Evolutionary conservation across 768 basidiomycete species (phyloP).

Genomic region (Mycena kentingensis): DNA sequence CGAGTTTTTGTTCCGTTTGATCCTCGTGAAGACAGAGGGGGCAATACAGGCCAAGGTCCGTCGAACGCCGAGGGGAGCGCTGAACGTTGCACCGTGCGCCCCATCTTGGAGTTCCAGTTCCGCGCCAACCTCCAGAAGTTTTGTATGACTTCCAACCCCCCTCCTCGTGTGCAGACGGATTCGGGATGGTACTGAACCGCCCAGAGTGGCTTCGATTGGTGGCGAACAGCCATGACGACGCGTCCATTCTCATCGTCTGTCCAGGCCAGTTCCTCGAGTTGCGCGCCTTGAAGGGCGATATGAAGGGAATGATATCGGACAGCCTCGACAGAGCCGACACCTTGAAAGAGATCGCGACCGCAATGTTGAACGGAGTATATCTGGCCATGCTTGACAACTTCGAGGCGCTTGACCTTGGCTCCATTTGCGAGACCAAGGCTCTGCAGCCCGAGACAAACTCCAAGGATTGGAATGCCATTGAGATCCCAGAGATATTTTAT

Average conservation of each 20-base stretch:
- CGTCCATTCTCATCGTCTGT: constrained; percentile 70
- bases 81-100: constrained; percentile 46
- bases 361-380: constrained; percentile 64
- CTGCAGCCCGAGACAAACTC: constrained; percentile 83
- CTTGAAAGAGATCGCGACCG: constrained; percentile 62
- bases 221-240: constrained; percentile 75
- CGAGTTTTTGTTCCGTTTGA: constrained; percentile 25
- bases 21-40: constrained; percentile 28
- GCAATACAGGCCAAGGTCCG: constrained; percentile 58
- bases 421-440: constrained; percentile 70
- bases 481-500: constrained; percentile 73
- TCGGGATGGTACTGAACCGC: constrained; percentile 92
- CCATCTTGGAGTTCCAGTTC: constrained; percentile 49
- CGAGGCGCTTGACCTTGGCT: constrained; percentile 57
- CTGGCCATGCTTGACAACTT: constrained; percentile 79
- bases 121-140: constrained; percentile 78
- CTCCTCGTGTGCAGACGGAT: constrained; percentile 70
- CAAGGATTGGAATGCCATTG: constrained; percentile 69
- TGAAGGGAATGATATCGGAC: constrained; percentile 85
- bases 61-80: constrained; percentile 45
- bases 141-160: constrained; percentile 64
- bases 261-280: constrained; percentile 73
- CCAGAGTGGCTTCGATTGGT: constrained; percentile 72
- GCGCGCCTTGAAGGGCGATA: constrained; percentile 48
- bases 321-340: constrained; percentile 52